Percentiles rank a stretch among this genome's conserved stretches.
Evolutionary conservation across 495 filamentous ascomycete genomes (phyloP).

Genomic region (Penicillium angulare): DNA sequence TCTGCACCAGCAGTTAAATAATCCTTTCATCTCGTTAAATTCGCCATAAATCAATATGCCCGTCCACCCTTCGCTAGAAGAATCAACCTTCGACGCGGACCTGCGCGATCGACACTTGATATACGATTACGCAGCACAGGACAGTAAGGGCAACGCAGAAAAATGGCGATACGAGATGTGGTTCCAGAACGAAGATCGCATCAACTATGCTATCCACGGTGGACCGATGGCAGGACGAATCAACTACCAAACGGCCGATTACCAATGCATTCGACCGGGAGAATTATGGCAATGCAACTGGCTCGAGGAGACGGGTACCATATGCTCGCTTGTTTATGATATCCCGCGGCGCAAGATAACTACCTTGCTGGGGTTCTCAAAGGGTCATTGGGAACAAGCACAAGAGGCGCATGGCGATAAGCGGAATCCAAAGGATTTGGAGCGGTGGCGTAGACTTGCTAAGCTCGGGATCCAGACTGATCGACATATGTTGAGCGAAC

Average conservation of each 20-base stretch:
- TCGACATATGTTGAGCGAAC: conserved; percentile 36
- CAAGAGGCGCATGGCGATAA: conserved; percentile 39
- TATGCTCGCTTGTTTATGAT: conserved; percentile 39
- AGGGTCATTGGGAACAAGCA: conserved; percentile 38
- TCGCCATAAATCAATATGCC: no score
- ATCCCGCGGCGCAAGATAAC: conserved; percentile 29
- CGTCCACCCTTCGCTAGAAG: conserved; percentile 20
- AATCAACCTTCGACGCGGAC: conserved; percentile 33
- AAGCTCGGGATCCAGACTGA: conserved; percentile 34
- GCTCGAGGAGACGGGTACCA: conserved; percentile 41
- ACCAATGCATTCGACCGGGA: conserved; percentile 38
- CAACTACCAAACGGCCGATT: conserved; percentile 38
- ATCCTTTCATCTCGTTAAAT: no score
- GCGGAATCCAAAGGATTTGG: conserved; percentile 30
- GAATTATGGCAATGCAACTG: conserved; percentile 43
- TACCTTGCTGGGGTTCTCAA: conserved; percentile 36
- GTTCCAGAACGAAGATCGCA: conserved; percentile 40
- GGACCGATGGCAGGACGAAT: conserved; percentile 39
- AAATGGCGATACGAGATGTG: conserved; percentile 48
- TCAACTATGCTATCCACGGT: conserved; percentile 43
- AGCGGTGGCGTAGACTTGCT: conserved; percentile 33
- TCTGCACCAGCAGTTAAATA: no score
- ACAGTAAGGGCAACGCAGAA: conserved; percentile 29
- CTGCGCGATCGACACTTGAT: conserved; percentile 39
- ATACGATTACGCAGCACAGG: conserved; percentile 38